Percentiles rank a stretch among this genome's conserved stretches.
Conservation (phyloP, 768 basidiomycete species). For the Lactifluus hygrophoroides region DNA sequence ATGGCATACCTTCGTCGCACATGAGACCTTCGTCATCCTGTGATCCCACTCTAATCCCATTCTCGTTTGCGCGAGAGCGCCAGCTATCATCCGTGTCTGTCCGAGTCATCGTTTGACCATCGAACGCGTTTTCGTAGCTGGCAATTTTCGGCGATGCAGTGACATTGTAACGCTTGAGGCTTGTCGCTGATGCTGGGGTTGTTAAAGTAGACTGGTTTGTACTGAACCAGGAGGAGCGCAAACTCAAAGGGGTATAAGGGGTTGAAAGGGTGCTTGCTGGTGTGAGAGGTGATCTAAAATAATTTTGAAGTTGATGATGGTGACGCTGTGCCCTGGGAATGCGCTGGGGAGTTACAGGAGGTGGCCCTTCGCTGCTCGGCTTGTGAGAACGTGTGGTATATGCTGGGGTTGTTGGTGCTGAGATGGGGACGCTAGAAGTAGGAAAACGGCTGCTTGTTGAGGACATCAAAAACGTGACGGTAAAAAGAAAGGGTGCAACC, state of each 20-base stretch:
- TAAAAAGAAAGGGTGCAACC: constrained; percentile 12
- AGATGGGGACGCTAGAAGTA: constrained; percentile 28
- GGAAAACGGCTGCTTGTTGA: constrained; percentile 16
- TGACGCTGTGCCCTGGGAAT: constrained; percentile 34
- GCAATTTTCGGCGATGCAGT: constrained; percentile 38
- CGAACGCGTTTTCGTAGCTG: constrained; percentile 25
- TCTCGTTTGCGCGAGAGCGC: constrained; percentile 62
- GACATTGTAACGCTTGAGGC: constrained; percentile 35
- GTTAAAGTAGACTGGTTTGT: constrained; percentile 45
- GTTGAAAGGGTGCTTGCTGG: constrained; percentile 44
- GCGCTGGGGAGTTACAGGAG: constrained; percentile 62
- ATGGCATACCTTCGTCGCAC: constrained; percentile 40
- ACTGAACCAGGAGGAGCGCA: constrained; percentile 47
- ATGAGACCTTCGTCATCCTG: constrained; percentile 31
- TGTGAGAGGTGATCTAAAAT: constrained; percentile 48
- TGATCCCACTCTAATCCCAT: constrained; percentile 58
- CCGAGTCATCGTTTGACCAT: constrained; percentile 33
- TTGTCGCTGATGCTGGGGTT: constrained; percentile 45
- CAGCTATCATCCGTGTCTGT: constrained; percentile 61
- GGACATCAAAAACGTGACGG: constrained; percentile 15
- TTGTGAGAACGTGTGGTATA: constrained; percentile 31
- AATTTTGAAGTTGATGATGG: constrained; percentile 30
- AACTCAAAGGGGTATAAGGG: constrained; percentile 63
- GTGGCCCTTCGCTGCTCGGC: constrained; percentile 23
- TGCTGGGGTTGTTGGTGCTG: constrained; percentile 39